phyloP scores from a whole-genome alignment of 495 filamentous ascomycete genomes.

The Lasiosphaeria hispida region DNA sequence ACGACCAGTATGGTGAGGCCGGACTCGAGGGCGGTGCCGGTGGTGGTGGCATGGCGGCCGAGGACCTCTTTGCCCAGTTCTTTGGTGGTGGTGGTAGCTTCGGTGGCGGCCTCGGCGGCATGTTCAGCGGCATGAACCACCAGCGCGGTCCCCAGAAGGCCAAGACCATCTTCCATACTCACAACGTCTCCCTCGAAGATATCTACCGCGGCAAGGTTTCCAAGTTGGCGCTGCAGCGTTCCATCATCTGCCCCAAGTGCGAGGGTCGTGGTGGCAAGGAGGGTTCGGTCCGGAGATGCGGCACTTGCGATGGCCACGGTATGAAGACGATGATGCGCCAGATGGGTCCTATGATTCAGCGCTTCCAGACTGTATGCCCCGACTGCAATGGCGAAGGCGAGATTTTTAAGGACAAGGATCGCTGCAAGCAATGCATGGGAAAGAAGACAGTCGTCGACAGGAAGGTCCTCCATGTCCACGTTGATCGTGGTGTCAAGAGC shows the following conservation, averaged over 20 bases:
- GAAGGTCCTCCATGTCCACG: slow-evolving; percentile 96
- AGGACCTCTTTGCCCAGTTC: slow-evolving; percentile 97
- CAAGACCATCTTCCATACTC: slow-evolving; percentile 92
- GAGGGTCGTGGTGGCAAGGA: slow-evolving; percentile 97
- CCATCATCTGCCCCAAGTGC: slow-evolving; percentile 92
- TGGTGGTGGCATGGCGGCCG: slow-evolving; percentile 86
- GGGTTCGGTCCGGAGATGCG: slow-evolving; percentile 87
- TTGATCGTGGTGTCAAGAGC: slow-evolving; percentile 89
- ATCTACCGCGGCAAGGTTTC: slow-evolving; percentile 98
- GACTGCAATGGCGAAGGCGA: slow-evolving; percentile 98
- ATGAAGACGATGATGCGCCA: slow-evolving; percentile 99
- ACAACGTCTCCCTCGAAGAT: slow-evolving; percentile 96
- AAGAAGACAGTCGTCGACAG: slow-evolving; percentile 98
- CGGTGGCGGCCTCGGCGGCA: slow-evolving; percentile 74
- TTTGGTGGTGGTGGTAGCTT: slow-evolving; percentile 82
- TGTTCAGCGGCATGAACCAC: slow-evolving; percentile 74
- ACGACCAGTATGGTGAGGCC: slow-evolving; percentile 97
- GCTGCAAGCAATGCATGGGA: slow-evolving; percentile 88
- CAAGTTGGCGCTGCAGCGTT: slow-evolving; percentile 95
- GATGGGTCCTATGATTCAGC: slow-evolving; percentile 99
- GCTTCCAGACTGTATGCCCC: slow-evolving; percentile 98
- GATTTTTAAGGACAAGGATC: slow-evolving; percentile 90
- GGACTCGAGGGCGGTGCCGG: slow-evolving; percentile 85
- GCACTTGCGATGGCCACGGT: slow-evolving; percentile 85
- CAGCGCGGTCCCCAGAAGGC: slow-evolving; percentile 88